Conservation (phyloP, 352 stramenopile species). For the Globisporangium middletonii region DNA sequence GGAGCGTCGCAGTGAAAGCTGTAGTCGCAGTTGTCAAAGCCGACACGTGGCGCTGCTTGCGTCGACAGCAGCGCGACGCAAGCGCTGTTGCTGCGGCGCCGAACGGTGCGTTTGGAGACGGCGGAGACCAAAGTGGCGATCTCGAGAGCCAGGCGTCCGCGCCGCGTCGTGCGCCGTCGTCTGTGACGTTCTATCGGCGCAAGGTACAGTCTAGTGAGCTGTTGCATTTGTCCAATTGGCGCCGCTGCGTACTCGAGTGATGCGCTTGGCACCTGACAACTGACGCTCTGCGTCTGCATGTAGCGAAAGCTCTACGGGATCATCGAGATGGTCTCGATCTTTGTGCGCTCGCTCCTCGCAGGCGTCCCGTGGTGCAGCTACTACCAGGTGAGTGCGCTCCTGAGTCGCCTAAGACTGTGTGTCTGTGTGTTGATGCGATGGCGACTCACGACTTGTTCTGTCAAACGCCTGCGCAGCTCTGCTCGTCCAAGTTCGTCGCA, state of each 20-base stretch:
- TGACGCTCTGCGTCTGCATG: background rate
- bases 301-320: conserved; percentile 73
- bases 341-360: conserved; percentile 49
- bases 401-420: too few relatives aligned
- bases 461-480: conserved; percentile 21
- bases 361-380: conserved; percentile 72
- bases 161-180: conserved; percentile 21
- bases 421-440: background rate
- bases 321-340: conserved; percentile 70
- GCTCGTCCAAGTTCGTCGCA: conserved; percentile 64
- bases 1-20: conserved; percentile 53
- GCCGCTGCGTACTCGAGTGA: background rate
- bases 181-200: conserved; percentile 52
- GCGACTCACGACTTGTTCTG: background rate
- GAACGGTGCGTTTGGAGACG: background rate
- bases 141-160: conserved; percentile 10
- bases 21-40: conserved; percentile 42
- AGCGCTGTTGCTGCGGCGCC: background rate
- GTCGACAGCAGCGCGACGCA: background rate
- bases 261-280: background rate
- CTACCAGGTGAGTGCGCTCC: conserved; percentile 33
- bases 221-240: too few relatives aligned
- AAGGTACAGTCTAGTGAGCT: conserved; percentile 33
- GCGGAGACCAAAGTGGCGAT: background rate
- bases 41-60: conserved; percentile 22